Evolutionary conservation across 108 stramenopile genomes (phyloP).

Genomic region (Skeletonema costatum): DNA sequence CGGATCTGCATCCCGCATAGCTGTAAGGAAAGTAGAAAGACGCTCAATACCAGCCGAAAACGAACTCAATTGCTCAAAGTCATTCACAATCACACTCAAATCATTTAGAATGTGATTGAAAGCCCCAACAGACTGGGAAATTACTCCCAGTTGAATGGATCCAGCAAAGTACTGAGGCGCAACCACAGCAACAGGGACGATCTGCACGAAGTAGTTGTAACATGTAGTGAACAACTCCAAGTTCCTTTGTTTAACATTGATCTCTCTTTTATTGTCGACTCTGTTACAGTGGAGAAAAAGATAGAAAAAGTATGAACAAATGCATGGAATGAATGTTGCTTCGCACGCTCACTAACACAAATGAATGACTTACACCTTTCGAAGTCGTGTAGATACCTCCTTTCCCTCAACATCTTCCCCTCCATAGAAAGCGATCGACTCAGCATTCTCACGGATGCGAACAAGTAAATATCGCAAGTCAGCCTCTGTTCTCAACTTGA

Average conservation of each 20-base stretch:
- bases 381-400: slow-evolving; percentile 64
- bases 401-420: slow-evolving; percentile 88
- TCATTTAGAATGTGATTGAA: slow-evolving; percentile 82
- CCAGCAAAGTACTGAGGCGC: slow-evolving; percentile 94
- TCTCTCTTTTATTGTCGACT: slow-evolving; percentile 73
- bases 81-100: slow-evolving; percentile 85
- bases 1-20: slow-evolving; percentile 72
- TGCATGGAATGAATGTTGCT: not conserved
- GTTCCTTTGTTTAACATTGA: slow-evolving; percentile 82
- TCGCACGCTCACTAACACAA: not conserved
- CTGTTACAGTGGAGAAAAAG: not conserved
- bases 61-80: slow-evolving; percentile 88
- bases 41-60: slow-evolving; percentile 94
- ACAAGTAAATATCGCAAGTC: slow-evolving; percentile 91
- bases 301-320: not conserved
- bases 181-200: slow-evolving; percentile 93
- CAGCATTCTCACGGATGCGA: slow-evolving; percentile 92
- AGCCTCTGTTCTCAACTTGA: slow-evolving; percentile 83
- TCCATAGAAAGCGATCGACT: slow-evolving; percentile 95
- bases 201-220: slow-evolving; percentile 87
- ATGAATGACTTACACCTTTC: slow-evolving; percentile 36
- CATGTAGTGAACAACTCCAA: slow-evolving; percentile 93
- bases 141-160: slow-evolving; percentile 89
- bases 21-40: slow-evolving; percentile 73
- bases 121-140: slow-evolving; percentile 80